Evolutionary conservation across 2,329 filamentous ascomycete species (phyloP).

Genomic region (Exophiala bonariae): DNA sequence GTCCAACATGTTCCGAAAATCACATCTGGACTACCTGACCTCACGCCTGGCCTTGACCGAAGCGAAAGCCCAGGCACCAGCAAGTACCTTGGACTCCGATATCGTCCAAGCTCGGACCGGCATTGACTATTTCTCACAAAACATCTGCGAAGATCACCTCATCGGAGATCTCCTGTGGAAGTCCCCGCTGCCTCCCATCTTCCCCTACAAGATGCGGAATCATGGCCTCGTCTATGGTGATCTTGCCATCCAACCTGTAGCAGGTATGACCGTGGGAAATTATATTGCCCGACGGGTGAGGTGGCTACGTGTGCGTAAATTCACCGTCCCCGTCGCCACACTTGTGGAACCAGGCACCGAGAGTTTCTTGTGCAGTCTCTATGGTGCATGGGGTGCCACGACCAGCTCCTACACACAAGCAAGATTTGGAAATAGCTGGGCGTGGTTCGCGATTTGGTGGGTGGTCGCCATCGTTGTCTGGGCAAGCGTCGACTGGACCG

Average conservation of each 20-base stretch:
- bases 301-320: constrained; percentile 93
- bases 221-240: constrained; percentile 85
- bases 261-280: constrained; percentile 71
- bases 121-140: constrained; percentile 89
- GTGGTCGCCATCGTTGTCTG: constrained; percentile 64
- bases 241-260: constrained; percentile 85
- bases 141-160: constrained; percentile 96
- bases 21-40: constrained; percentile 77
- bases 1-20: constrained; percentile 96
- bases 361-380: constrained; percentile 77
- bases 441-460: constrained; percentile 66
- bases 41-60: constrained; percentile 48
- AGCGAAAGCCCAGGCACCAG: constrained; percentile 47
- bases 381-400: constrained; percentile 76
- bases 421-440: constrained; percentile 68
- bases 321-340: constrained; percentile 85
- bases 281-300: constrained; percentile 80
- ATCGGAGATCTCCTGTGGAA: constrained; percentile 92
- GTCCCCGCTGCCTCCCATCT: constrained; percentile 49
- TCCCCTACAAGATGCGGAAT: constrained; percentile 54
- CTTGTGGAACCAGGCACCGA: constrained; percentile 92
- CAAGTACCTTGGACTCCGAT: constrained; percentile 12
- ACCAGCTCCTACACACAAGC: constrained; percentile 55
- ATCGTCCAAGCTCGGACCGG: constrained; percentile 45
- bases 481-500: constrained; percentile 72